phyloP scores from a whole-genome alignment of 345 rosid genomes.

The Adansonia digitata region DNA sequence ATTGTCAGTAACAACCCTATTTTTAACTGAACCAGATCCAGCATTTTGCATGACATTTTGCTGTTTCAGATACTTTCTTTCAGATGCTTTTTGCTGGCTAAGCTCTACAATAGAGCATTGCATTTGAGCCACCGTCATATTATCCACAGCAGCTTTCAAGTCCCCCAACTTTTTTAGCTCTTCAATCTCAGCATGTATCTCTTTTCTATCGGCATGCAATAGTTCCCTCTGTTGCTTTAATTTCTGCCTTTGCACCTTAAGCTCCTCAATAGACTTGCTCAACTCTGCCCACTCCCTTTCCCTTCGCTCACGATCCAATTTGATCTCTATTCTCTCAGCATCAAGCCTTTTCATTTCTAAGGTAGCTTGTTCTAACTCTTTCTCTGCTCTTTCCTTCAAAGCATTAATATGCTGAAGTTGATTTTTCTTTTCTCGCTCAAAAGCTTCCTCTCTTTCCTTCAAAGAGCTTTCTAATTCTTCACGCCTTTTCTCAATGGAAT shows the following conservation, averaged over 20 bases:
- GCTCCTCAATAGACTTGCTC: conserved; percentile 70
- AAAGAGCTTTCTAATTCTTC: conserved; percentile 73
- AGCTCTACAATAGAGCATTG: conserved; percentile 56
- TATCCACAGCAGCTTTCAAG: conserved; percentile 62
- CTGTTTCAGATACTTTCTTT: conserved; percentile 36
- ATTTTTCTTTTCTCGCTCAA: conserved; percentile 72
- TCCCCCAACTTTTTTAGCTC: conserved; percentile 71
- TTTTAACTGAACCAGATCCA: conserved; percentile 31
- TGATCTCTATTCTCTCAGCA: conserved; percentile 69
- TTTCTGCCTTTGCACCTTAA: conserved; percentile 67
- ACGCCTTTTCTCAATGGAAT: conserved; percentile 59
- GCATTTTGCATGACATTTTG: conserved; percentile 30
- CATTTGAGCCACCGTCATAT: conserved; percentile 61
- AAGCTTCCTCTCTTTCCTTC: conserved; percentile 67
- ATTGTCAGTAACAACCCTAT: conserved; percentile 25
- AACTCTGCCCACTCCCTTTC: conserved; percentile 78
- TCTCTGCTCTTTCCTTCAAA: conserved; percentile 57
- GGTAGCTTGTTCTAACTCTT: conserved; percentile 67
- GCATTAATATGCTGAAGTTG: conserved; percentile 55
- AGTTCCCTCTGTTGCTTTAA: conserved; percentile 75
- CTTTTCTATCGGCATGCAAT: conserved; percentile 69
- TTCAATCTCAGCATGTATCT: conserved; percentile 58
- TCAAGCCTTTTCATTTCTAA: conserved; percentile 76
- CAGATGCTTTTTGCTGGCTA: conserved; percentile 54
- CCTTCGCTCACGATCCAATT: conserved; percentile 71